Evolutionary conservation across 2,329 filamentous ascomycete genomes (phyloP).

Genomic region (Pseudogymnoascus sp.): DNA sequence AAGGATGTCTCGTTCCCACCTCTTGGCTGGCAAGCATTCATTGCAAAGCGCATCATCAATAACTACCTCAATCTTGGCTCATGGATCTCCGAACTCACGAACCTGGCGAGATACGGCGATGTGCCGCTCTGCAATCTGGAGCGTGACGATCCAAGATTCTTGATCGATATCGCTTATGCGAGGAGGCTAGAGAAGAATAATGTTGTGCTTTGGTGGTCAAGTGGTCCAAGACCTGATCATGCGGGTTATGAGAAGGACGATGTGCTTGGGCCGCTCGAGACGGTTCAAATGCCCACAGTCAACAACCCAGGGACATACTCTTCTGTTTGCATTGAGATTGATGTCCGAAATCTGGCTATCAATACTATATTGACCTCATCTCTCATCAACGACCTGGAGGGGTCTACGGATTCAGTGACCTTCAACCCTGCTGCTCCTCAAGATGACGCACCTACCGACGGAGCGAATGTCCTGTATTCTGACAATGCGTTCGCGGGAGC

Average conservation of each 20-base stretch:
- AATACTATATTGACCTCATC: constrained; percentile 97
- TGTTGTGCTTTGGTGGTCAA: constrained; percentile 96
- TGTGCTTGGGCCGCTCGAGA: constrained; percentile 73
- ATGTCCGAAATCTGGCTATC: constrained; percentile 89
- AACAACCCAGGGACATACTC: constrained; percentile 93
- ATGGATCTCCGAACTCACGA: constrained; percentile 84
- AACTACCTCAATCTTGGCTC: constrained; percentile 90
- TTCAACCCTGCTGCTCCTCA: constrained; percentile 69
- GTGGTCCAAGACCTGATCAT: constrained; percentile 80
- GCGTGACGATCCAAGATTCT: constrained; percentile 83
- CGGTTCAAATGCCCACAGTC: constrained; percentile 82
- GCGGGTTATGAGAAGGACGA: constrained; percentile 94
- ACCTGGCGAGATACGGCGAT: constrained; percentile 85
- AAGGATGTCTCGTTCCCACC: constrained; percentile 83
- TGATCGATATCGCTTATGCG: constrained; percentile 95
- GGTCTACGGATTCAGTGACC: constrained; percentile 63
- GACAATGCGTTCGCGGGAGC: constrained; percentile 92
- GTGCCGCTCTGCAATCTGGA: constrained; percentile 94
- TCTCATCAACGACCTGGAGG: constrained; percentile 90
- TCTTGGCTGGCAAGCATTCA: constrained; percentile 86
- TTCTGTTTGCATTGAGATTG: constrained; percentile 92
- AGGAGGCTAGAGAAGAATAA: constrained; percentile 83
- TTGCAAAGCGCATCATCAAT: constrained; percentile 76
- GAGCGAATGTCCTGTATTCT: constrained; percentile 66
- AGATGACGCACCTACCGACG: constrained; percentile 55